phyloP scores from a whole-genome alignment of 1,284 basidiomycete species.

The Leccinum subrobustum region DNA sequence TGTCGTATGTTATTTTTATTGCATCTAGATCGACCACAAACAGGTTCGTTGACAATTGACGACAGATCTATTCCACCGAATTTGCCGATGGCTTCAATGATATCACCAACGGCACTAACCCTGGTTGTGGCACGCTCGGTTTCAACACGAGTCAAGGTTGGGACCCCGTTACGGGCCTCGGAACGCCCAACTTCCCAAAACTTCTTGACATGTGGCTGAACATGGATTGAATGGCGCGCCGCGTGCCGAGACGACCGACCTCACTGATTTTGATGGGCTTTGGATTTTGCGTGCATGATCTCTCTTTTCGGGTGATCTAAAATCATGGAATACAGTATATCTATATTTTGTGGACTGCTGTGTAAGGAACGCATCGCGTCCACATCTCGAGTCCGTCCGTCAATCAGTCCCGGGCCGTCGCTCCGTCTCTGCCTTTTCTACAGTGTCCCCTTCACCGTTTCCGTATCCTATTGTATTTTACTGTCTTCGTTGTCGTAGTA shows the following conservation, averaged over 20 bases:
- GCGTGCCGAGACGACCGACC: no score
- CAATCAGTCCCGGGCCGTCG: no score
- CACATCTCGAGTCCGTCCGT: no score
- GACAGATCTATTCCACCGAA: slow-evolving; percentile 26
- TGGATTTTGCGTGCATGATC: neutral
- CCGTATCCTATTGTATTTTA: no score
- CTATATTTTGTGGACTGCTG: no score
- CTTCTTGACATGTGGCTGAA: slow-evolving; percentile 14
- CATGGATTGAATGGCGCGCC: slow-evolving; percentile 17
- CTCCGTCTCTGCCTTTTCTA: no score
- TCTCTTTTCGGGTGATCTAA: no score
- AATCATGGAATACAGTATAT: no score
- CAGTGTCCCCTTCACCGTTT: no score
- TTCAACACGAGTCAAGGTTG: slow-evolving; percentile 38
- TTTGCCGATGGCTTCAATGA: slow-evolving; percentile 39
- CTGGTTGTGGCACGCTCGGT: slow-evolving; percentile 40
- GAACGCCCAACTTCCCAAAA: slow-evolving; percentile 33
- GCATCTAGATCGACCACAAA: slow-evolving; percentile 25
- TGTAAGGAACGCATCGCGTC: no score
- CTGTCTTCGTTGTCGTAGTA: no score
- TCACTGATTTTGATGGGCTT: neutral
- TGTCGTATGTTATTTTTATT: slow-evolving; percentile 8
- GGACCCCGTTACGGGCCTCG: slow-evolving; percentile 42
- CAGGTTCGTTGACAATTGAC: neutral
- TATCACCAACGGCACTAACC: slow-evolving; percentile 44